phyloP scores from a whole-genome alignment of 106 monocot species.

The Allium sativum region DNA sequence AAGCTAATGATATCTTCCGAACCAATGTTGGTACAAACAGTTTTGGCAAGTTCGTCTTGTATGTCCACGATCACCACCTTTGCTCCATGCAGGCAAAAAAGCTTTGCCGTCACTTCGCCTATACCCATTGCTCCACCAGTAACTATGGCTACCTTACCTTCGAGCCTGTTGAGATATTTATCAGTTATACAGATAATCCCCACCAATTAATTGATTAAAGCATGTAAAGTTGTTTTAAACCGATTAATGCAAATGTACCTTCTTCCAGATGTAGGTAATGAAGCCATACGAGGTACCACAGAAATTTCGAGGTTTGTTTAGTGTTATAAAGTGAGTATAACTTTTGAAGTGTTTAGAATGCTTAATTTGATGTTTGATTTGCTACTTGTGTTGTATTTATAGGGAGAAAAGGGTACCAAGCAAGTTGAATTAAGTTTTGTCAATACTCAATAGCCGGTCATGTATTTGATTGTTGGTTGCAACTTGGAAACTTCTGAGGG shows the following conservation, averaged over 20 bases:
- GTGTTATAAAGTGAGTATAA: no score
- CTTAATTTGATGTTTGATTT: neutral
- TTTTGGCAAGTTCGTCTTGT: conserved; percentile 27
- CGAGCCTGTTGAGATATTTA: conserved; percentile 16
- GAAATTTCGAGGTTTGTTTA: no score
- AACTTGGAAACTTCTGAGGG: no score
- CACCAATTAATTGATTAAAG: neutral
- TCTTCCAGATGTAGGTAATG: no score
- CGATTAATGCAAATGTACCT: no score
- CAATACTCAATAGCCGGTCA: no score
- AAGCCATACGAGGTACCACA: no score
- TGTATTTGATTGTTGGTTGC: no score
- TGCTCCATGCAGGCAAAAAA: conserved; percentile 36
- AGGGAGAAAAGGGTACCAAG: neutral
- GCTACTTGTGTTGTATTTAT: neutral
- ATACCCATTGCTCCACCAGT: conserved; percentile 59
- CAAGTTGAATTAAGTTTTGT: no score
- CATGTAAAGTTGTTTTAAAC: no score
- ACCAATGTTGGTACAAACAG: conserved; percentile 22
- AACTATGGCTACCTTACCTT: conserved; percentile 55
- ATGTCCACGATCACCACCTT: conserved; percentile 36
- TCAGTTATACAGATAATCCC: neutral
- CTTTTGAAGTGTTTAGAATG: no score
- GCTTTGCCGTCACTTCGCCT: conserved; percentile 36
- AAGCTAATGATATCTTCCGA: conserved; percentile 1